Evolutionary conservation across 2,329 filamentous ascomycete species (phyloP), one percentile per base, ranked within the genome.

Genomic region (Aaosphaeria arxii): DNA sequence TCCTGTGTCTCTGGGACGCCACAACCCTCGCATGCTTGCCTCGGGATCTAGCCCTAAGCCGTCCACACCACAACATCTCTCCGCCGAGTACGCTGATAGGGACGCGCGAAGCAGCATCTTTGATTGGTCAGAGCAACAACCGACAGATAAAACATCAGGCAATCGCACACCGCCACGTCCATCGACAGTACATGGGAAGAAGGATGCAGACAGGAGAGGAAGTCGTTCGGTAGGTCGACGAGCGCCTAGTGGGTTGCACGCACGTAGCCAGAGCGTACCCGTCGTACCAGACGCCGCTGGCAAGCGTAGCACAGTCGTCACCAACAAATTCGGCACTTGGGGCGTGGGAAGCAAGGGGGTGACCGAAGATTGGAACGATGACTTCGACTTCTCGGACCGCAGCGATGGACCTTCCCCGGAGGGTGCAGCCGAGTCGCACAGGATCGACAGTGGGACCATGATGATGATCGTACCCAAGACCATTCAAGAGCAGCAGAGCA

Each of bases 361-460:
- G 7, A 91, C 86, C 52, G 89, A 95, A 65, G 89, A 94, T 62
- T 95, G 89, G 89, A 89, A 92, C 58, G 88, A 91, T 54, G 89
- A 95, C 66, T 94, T 95, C 58, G 88, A 92, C 51, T 91, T 92
- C 63, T 79, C 80, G 24, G 80, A 83, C 42, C 63, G 71, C 9
- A 70, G 75, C 29, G 76, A 79, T 40, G 59, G 64, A 13, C 54
- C 61, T 32, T 52, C 51, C 9, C 57, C 59, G 30, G 61, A 63
- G 32, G 66, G 61, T 28, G 55, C 63, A 31, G 57, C 58, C 28
- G 65, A 69, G 28, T 71, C 72, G 32, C 71, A 69, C 47, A 65
- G 72, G 11, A 62, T 74, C 45, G 66, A 77, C 61, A 76, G 73
- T 54, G 71, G 71, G 24, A 66, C 73, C 41, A 66, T 63, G 42